Evolutionary conservation across 2,329 filamentous ascomycete species (phyloP).

Genomic region (Parafenestella ontariensis): DNA sequence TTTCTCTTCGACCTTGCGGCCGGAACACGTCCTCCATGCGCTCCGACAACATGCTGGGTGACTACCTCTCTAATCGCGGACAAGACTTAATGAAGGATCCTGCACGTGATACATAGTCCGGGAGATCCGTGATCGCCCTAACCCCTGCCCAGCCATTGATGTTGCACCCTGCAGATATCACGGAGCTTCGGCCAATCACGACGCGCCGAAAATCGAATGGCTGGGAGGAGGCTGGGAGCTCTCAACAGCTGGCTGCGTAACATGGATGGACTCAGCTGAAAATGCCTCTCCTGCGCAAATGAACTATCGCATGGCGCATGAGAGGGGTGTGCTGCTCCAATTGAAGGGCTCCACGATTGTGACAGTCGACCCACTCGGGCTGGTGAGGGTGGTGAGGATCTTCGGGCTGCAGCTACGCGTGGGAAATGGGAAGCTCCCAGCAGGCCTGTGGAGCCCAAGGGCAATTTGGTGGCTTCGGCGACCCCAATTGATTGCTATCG

Average conservation of each 20-base stretch:
- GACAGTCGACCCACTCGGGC: conserved; percentile 21
- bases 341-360: conserved; percentile 42
- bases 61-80: too few relatives aligned
- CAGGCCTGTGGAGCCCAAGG: conserved; percentile 20
- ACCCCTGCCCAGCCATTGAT: conserved; percentile 15
- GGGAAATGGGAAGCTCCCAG: conserved; percentile 26
- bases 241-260: conserved; percentile 19
- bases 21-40: too few relatives aligned
- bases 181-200: conserved; percentile 26
- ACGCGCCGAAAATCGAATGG: conserved; percentile 30
- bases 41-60: too few relatives aligned
- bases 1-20: not conserved
- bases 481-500: conserved; percentile 21
- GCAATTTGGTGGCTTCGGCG: conserved; percentile 12
- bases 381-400: conserved; percentile 15
- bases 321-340: conserved; percentile 32
- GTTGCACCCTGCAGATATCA: conserved; percentile 17
- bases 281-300: conserved; percentile 25
- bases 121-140: conserved; percentile 17
- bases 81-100: conserved; percentile 1
- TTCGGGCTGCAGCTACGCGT: conserved; percentile 22
- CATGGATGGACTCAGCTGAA: conserved; percentile 41
- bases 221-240: conserved; percentile 30
- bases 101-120: conserved; percentile 24
- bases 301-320: conserved; percentile 38